A percentile compares a stretch with the other conserved stretches of the same genome.
phyloP scores from a whole-genome alignment of 169 alveolate genomes.

The Theileria sp. region DNA sequence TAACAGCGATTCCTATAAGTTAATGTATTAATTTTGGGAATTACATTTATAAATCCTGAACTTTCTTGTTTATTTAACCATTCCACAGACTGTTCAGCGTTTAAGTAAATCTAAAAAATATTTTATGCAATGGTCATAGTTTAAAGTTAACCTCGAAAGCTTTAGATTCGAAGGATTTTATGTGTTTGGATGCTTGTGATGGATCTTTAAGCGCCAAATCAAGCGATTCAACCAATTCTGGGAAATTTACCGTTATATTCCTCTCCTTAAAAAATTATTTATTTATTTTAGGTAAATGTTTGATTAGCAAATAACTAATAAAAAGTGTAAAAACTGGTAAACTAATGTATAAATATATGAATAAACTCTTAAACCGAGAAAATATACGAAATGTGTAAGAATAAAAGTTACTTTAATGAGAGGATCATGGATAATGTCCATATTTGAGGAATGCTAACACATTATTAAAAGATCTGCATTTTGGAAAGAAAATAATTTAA shows the following conservation, averaged over 20 bases:
- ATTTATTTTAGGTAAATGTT: not conserved
- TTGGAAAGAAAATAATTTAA: not conserved
- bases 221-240: slow-evolving; percentile 18
- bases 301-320: too few relatives aligned
- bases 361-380: too few relatives aligned
- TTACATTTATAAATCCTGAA: slow-evolving; percentile 20
- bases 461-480: not conserved
- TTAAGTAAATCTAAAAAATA: slow-evolving; percentile 36
- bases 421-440: slow-evolving; percentile 27
- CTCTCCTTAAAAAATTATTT: slow-evolving; percentile 20
- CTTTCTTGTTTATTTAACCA: slow-evolving; percentile 40
- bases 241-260: slow-evolving; percentile 6
- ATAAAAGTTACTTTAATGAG: not conserved
- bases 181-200: slow-evolving; percentile 14
- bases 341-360: not conserved
- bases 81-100: slow-evolving; percentile 30
- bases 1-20: slow-evolving; percentile 24
- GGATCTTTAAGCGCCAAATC: slow-evolving; percentile 34
- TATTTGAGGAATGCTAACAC: not conserved
- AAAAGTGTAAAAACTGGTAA: not conserved
- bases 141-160: slow-evolving; percentile 29
- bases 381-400: not conserved
- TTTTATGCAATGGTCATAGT: not conserved
- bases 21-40: not conserved
- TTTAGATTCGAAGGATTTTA: slow-evolving; percentile 35